These are phyloP conservation scores for Plenodomus lindquistii DNA, from an alignment of 2,329 filamentous ascomycete genomes.

Conservation along the genomic window DNA sequence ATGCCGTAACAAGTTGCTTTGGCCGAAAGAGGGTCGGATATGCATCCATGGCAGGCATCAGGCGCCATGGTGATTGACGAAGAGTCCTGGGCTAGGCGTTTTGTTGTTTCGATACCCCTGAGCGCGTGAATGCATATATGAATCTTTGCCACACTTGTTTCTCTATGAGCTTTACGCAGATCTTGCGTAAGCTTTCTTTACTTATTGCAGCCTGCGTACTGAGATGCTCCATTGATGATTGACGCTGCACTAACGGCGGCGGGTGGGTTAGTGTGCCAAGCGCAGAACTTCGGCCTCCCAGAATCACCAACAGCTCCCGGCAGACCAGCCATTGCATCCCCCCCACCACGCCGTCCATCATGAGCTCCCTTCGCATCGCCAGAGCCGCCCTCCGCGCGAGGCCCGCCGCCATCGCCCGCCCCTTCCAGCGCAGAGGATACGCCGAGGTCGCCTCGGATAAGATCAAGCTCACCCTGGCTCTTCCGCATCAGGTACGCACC, in stretches of 20 bases:
- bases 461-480: slow-evolving; percentile 96
- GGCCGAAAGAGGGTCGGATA: not conserved
- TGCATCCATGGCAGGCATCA: not conserved
- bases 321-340: slow-evolving; percentile 45
- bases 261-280: slow-evolving; percentile 24
- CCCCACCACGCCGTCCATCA: slow-evolving; percentile 53
- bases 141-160: not conserved
- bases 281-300: slow-evolving; percentile 34
- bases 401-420: slow-evolving; percentile 73
- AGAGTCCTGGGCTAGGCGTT: slow-evolving; percentile 1
- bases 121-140: not conserved
- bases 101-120: not conserved
- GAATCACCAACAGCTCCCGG: slow-evolving; percentile 33
- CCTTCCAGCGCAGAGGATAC: slow-evolving; percentile 86
- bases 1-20: not conserved
- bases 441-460: slow-evolving; percentile 62
- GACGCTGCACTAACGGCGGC: slow-evolving; percentile 10
- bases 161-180: no score
- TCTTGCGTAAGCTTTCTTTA: no score
- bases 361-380: slow-evolving; percentile 94
- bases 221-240: not conserved
- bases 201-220: no score
- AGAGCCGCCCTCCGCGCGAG: slow-evolving; percentile 82
- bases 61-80: no score
- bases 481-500: slow-evolving; percentile 92